Evolutionary conservation across 257 asterid species (phyloP), one percentile per base, ranked within the genome.

Genomic region (Ophiorrhiza pumila): DNA sequence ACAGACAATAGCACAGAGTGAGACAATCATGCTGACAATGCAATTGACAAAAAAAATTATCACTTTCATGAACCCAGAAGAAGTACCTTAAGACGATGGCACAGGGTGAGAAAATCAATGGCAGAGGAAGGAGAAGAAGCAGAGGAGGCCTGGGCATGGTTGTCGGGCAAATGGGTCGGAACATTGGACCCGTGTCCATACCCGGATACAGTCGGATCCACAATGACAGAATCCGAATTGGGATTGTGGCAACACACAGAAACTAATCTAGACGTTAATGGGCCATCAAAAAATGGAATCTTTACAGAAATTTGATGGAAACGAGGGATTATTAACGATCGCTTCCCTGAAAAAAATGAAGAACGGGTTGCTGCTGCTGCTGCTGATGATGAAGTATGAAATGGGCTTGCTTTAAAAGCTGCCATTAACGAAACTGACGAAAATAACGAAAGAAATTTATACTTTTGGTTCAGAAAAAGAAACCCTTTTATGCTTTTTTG

Each of bases 51-150:
- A 37, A 69, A 10, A 39, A 0, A 52, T 0, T 0, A 1, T 46
- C 9, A 32, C 34, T 7, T 25, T 66, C 43, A 69, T 29, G 22
- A 7, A 50, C 37, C 37, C 57, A 66, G 23, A 12, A 47, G 25
- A 8, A 74, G 27, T 58, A 89, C 98, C 98, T 93, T 93, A 76
- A 93, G 82, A 46, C 97, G 80, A 56, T 89, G 96, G 85, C 96
- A 93, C 71, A 93, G 63, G 3, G 97, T 94, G 84, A 91, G 95
- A 77, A 94, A 94, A 88, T 91, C 96, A 86, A 94, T 93, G 80
- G 92, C 89, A 55, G 84, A 62, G 34, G 90, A 83, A 71, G 91
- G 83, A 47, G 91, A 79, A 22, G 93, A 64, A 65, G 84, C 80
- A 25, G 81, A 72, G 29, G 81, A 72, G 29, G 62, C 66, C 60